Evolutionary conservation across 768 basidiomycete genomes (phyloP).

Genomic region (Pleurotus eryngii): DNA sequence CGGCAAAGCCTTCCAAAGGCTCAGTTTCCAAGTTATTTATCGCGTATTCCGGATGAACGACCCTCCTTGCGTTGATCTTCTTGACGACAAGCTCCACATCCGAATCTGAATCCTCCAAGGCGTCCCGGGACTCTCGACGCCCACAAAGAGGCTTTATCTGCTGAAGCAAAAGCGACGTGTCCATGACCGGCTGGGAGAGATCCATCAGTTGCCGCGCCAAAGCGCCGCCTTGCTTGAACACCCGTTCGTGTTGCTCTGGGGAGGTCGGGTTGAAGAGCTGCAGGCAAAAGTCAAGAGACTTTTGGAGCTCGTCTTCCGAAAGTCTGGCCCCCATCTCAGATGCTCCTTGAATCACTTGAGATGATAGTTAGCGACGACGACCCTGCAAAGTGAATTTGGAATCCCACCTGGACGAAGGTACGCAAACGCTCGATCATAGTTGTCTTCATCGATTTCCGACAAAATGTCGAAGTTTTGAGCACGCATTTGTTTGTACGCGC

Average conservation of each 20-base stretch:
- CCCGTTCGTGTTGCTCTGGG: conserved; percentile 53
- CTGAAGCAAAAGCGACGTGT: conserved; percentile 38
- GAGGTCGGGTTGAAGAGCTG: conserved; percentile 69
- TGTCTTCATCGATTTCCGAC: conserved; percentile 64
- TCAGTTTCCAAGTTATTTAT: conserved; percentile 71
- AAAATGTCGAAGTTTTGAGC: conserved; percentile 54
- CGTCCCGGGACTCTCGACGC: background rate
- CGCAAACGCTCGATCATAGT: conserved; percentile 65
- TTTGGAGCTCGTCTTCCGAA: conserved; percentile 71
- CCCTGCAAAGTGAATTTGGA: conserved; percentile 10
- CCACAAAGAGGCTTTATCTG: conserved; percentile 24
- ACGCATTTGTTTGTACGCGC: conserved; percentile 71
- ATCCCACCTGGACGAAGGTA: conserved; percentile 54
- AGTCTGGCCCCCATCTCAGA: conserved; percentile 71
- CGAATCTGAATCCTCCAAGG: conserved; percentile 26
- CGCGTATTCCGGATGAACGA: conserved; percentile 66
- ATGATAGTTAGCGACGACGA: background rate
- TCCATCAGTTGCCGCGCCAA: conserved; percentile 43
- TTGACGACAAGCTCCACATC: conserved; percentile 55
- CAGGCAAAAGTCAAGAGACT: conserved; percentile 74
- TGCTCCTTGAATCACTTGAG: conserved; percentile 73
- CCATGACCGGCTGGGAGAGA: conserved; percentile 45
- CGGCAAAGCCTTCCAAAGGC: conserved; percentile 54
- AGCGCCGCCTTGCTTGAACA: conserved; percentile 14
- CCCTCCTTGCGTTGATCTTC: conserved; percentile 67